These are phyloP conservation scores for Cymbopogon citratus DNA, from an alignment of 176 grass and related monocot species.

Conservation along the genomic window DNA sequence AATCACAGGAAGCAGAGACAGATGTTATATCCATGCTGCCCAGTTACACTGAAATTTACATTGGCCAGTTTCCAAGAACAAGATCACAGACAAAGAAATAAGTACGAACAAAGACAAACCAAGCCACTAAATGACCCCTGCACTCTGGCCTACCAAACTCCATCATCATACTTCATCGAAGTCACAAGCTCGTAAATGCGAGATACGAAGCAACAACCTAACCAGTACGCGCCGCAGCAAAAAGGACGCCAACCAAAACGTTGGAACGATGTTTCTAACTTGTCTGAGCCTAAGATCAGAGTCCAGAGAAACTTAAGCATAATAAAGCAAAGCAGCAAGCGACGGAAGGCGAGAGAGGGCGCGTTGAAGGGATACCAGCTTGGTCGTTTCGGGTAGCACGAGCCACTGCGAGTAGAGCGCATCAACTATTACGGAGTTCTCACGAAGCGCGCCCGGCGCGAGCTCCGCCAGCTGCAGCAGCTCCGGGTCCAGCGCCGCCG, in stretches of 20 bases:
- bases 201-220: neutral
- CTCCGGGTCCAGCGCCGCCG: conserved; percentile 87
- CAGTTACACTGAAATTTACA: neutral
- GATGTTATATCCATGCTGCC: neutral
- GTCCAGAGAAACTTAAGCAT: conserved; percentile 1
- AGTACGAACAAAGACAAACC: neutral
- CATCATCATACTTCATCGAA: neutral
- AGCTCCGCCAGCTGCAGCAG: conserved; percentile 91
- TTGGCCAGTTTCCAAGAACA: neutral
- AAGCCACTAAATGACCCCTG: neutral
- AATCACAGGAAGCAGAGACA: neutral
- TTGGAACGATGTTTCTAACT: neutral
- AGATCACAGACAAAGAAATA: neutral
- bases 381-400: conserved; percentile 64
- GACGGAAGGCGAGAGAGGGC: neutral
- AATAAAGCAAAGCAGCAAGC: neutral
- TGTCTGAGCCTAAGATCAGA: conserved; percentile 27
- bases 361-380: conserved; percentile 60
- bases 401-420: conserved; percentile 92
- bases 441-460: conserved; percentile 60
- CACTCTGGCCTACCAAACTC: conserved; percentile 9
- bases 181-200: conserved; percentile 3
- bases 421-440: conserved; percentile 59
- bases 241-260: conserved; percentile 7
- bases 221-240: neutral